Evolutionary conservation across 352 stramenopile genomes (phyloP).

Genomic region (Vaucheria bursata): DNA sequence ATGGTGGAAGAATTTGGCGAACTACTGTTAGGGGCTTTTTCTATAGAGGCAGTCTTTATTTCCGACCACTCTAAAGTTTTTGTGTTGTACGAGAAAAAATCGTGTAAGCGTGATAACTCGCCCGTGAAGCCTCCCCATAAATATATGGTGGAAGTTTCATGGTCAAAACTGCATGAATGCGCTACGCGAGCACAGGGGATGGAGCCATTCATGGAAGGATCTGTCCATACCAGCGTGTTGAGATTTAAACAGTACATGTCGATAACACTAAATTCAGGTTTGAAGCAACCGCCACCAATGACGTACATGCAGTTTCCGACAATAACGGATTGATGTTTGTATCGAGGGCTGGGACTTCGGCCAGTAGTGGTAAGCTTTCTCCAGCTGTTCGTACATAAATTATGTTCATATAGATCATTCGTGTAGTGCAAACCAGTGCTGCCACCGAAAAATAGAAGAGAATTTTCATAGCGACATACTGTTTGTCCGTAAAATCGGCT

Average conservation of each 20-base stretch:
- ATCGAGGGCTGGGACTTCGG: conserved; percentile 17
- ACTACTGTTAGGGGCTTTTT: background rate
- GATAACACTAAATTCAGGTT: conserved; percentile 38
- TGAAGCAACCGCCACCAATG: conserved; percentile 43
- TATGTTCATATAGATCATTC: conserved; percentile 47
- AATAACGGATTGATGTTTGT: conserved; percentile 44
- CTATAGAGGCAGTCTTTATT: conserved; percentile 9
- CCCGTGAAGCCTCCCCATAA: conserved; percentile 47
- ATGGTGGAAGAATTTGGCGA: background rate
- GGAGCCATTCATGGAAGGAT: conserved; percentile 18
- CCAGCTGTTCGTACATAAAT: conserved; percentile 36
- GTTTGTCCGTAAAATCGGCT: conserved; percentile 45
- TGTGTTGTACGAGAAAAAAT: conserved; percentile 37
- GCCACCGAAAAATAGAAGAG: conserved; percentile 36
- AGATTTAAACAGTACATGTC: conserved; percentile 48
- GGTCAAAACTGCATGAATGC: conserved; percentile 45
- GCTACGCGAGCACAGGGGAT: conserved; percentile 39
- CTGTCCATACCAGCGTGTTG: conserved; percentile 30
- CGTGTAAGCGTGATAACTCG: conserved; percentile 31
- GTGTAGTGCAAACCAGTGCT: conserved; percentile 41
- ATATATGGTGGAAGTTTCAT: conserved; percentile 24
- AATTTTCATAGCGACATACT: conserved; percentile 35
- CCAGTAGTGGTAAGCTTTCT: conserved; percentile 24
- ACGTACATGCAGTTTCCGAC: conserved; percentile 42
- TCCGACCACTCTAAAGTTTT: conserved; percentile 21